These are phyloP conservation scores for Trichosporon coremiiforme DNA, from an alignment of 1,284 basidiomycete genomes.

Conservation along the genomic window DNA sequence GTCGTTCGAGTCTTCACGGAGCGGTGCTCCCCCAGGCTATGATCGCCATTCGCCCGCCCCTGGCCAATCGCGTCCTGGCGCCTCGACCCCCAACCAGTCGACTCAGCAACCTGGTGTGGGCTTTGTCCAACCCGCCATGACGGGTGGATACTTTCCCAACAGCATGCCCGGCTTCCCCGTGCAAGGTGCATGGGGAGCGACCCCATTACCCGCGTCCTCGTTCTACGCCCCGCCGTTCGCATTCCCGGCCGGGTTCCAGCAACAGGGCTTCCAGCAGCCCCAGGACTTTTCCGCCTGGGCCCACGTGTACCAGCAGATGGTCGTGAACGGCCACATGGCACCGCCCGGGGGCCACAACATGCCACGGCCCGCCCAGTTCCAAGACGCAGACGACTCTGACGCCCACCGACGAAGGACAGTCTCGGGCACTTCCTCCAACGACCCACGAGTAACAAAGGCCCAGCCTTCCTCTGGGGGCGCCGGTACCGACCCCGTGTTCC, in stretches of 20 bases:
- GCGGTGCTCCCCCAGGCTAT: neutral
- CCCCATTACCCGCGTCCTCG: slow-evolving; percentile 33
- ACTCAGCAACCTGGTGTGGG: slow-evolving; percentile 13
- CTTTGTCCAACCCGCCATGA: slow-evolving; percentile 15
- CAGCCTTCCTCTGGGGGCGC: neutral
- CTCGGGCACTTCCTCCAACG: slow-evolving; percentile 18
- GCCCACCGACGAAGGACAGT: slow-evolving; percentile 22
- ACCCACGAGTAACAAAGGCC: slow-evolving; percentile 13
- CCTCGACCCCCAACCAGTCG: slow-evolving; percentile 3
- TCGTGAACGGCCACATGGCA: slow-evolving; percentile 40
- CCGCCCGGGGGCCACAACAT: slow-evolving; percentile 31
- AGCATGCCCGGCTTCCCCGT: slow-evolving; percentile 12
- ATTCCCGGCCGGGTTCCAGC: slow-evolving; percentile 22
- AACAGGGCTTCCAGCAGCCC: slow-evolving; percentile 42
- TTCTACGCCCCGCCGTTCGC: slow-evolving; percentile 45
- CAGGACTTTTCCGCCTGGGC: slow-evolving; percentile 54
- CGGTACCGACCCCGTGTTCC: slow-evolving; percentile 28
- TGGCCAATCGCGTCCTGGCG: neutral
- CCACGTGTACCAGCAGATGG: slow-evolving; percentile 54
- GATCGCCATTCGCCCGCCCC: slow-evolving; percentile 9
- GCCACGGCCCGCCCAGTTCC: slow-evolving; percentile 30
- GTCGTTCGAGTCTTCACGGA: slow-evolving; percentile 42
- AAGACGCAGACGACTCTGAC: slow-evolving; percentile 31
- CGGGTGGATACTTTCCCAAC: slow-evolving; percentile 2
- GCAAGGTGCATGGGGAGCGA: slow-evolving; percentile 17